Evolutionary conservation across 2,329 filamentous ascomycete species (phyloP), one percentile per base, ranked within the genome.

Genomic region (Fusarium euwallaceae): DNA sequence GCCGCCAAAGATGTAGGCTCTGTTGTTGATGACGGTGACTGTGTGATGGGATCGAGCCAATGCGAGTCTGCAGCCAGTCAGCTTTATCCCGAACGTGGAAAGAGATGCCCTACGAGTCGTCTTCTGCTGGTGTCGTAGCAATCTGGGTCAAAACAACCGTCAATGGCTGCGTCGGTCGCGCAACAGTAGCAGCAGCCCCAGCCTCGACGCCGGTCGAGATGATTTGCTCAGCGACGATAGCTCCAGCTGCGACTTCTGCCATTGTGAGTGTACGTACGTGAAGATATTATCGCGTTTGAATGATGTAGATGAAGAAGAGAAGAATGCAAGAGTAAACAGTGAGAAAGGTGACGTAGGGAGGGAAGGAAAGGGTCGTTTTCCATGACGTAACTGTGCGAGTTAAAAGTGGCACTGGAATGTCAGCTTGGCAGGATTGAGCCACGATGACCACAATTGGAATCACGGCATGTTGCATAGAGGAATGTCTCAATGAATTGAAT

Each of bases 201-300:
- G 74, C 74, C 27, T 77, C 27, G 2, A 76, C 36, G 9, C 72
- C 74, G 0, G 74, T 76, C 5, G 74, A 75, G 27, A 76, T 36
- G 22, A 75, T 39, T n/a, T 76, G 74, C n/a, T 76, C 74, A 3
- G 37, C 70, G 11, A 71, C 72, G 5, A 76, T 37, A 0, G 37
- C 74, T 60, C 74, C 74, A 37, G 70, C 74, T 67, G 74, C 74
- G 8, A 77, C 27, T 65, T 76, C 74, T 41, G 74, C 74, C 74
- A 76, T 76, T 60, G 29, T 66, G 41, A 51, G 43, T 36, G 27
- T 34, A 34, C 36, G 41, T 51, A 34, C 43, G 41, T 51, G 29
- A 61, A 12, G 11, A 34, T 34, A 34, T 39, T 17, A 20, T 22
- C 12, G 27, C 3, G 32, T 7, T 24, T n/a, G 22, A 53, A 22